Conservation (phyloP, 768 basidiomycete genomes). For the Lactarius sp. region DNA sequence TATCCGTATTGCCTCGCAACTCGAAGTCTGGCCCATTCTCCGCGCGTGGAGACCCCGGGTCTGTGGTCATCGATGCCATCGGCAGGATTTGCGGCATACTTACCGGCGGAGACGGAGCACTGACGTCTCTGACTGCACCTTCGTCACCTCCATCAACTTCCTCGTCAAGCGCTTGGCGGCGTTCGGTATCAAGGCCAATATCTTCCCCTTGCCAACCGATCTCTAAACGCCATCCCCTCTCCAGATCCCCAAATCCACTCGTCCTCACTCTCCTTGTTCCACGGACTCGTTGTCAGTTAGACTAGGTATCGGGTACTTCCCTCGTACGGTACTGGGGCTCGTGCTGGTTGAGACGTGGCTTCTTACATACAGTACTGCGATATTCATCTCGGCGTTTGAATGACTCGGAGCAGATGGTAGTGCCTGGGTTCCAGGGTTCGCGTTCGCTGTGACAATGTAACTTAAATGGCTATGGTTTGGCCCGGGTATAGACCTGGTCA, state of each 20-base stretch:
- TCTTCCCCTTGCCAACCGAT: background rate
- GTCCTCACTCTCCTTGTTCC: background rate
- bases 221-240: background rate
- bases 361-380: too few relatives aligned
- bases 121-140: background rate
- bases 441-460: too few relatives aligned
- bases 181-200: background rate
- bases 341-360: too few relatives aligned
- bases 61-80: background rate
- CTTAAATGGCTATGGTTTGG: too few relatives aligned
- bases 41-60: background rate
- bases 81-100: background rate
- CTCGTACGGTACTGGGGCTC: too few relatives aligned
- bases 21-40: conserved; percentile 20
- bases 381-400: too few relatives aligned
- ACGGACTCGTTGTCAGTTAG: too few relatives aligned
- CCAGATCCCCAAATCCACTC: background rate
- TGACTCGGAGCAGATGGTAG: too few relatives aligned
- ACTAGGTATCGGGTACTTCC: too few relatives aligned
- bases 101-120: background rate
- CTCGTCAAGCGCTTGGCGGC: background rate
- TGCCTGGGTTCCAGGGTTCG: too few relatives aligned
- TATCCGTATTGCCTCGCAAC: conserved; percentile 10
- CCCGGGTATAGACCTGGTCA: too few relatives aligned
- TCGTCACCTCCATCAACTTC: background rate